Evolutionary conservation across 257 asterid genomes (phyloP).

Genomic region (Solanum pimpinellifolium): DNA sequence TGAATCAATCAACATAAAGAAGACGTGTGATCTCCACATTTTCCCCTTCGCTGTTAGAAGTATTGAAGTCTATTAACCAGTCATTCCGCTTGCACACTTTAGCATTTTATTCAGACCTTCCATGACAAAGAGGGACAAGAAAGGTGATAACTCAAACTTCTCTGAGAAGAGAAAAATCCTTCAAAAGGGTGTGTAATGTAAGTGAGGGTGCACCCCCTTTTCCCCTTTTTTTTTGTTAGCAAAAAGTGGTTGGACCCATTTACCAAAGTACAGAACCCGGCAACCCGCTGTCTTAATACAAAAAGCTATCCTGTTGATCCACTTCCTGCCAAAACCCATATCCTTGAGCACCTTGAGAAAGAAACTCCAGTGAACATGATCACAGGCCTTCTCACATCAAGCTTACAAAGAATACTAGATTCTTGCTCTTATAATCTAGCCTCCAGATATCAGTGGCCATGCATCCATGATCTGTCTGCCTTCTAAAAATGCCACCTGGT

Average conservation of each 20-base stretch:
- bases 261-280: not conserved
- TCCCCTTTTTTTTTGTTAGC: too few relatives aligned
- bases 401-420: not conserved
- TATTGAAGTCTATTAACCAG: not conserved
- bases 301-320: not conserved
- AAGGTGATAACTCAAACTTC: too few relatives aligned
- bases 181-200: too few relatives aligned
- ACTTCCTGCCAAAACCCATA: not conserved
- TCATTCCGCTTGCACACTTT: not conserved
- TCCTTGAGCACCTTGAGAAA: not conserved
- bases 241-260: not conserved
- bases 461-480: not conserved
- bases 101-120: too few relatives aligned
- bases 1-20: too few relatives aligned
- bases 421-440: not conserved
- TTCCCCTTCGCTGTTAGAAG: too few relatives aligned
- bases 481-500: not conserved
- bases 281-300: not conserved
- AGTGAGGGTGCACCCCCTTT: too few relatives aligned
- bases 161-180: too few relatives aligned
- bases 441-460: not conserved
- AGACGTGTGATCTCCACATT: too few relatives aligned
- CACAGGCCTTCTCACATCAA: not conserved
- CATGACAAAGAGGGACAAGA: too few relatives aligned
- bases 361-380: not conserved